Evolutionary conservation across 441 rosid species (phyloP), one percentile per base, ranked within the genome.

Genomic region (Melastoma candidum): DNA sequence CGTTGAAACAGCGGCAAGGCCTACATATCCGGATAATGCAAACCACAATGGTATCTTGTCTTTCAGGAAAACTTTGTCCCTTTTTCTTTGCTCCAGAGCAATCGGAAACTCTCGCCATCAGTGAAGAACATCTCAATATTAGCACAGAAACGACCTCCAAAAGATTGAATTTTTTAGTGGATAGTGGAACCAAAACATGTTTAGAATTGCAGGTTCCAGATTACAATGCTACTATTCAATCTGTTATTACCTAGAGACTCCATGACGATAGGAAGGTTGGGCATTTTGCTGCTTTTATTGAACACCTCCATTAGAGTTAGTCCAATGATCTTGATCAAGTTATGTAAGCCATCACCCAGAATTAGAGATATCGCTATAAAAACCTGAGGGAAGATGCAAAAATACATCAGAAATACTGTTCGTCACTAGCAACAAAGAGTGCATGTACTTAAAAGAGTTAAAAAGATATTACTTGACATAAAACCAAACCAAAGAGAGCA

Each of bases 261-360:
- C 26, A 56, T 54, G 63, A 82, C 74, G 52, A 77, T 63, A 12
- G 92, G 96, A 62, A 90, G 88, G 56, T 64, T 72, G 66, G 64
- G 65, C 52, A 55, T 56, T 60, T 77, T 74, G 70, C 79, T 78
- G 66, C 77, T 76, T 63, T 58, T 75, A 51, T 68, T 84, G 71
- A 78, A 69, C 57, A 84, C 39, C 75, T 80, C 96, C 74, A 57
- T 83, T 26, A 75, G 54, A 60, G 90, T 83, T 54, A 84, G 55
- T 46, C 73, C 65, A 48, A 87, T 74, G 62, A 90, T 84, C 89
- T 87, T 90, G 66, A 84, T 61, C 71, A 90, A 71, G 77, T 86
- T 86, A 72, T 86, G 85, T 45, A 90, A 89, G 58, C 97, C 22
- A 17, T 90, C 90, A 47, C 97, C 97, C 46, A 88, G 97, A 60